Percentiles rank a stretch among this genome's conserved stretches.
Evolutionary conservation across 371 early-diverging fungal genomes (phyloP).

Genomic region (Lichtheimia ornata): DNA sequence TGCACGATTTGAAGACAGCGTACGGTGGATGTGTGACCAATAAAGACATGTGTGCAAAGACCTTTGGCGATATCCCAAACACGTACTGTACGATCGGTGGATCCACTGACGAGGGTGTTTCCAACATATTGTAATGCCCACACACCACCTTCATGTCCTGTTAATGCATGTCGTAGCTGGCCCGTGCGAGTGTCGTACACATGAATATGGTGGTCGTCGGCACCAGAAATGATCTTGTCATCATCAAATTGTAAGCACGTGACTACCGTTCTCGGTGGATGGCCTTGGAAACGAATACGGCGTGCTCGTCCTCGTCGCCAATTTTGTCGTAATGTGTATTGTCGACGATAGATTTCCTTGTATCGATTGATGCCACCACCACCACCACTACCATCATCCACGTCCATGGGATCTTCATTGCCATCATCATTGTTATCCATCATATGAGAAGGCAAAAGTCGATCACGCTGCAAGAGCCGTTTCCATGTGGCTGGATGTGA

Average conservation of each 20-base stretch:
- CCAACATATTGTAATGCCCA: constrained; percentile 95
- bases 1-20: constrained; percentile 88
- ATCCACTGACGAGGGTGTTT: constrained; percentile 93
- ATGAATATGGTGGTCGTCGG: constrained; percentile 85
- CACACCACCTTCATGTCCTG: constrained; percentile 97
- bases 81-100: constrained; percentile 95
- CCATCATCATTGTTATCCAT: neutral
- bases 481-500: constrained; percentile 68
- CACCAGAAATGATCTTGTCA: constrained; percentile 90
- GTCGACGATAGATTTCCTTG: constrained; percentile 69
- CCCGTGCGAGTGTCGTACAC: constrained; percentile 87
- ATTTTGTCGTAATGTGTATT: constrained; percentile 75
- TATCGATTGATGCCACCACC: neutral
- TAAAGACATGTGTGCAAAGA: constrained; percentile 81
- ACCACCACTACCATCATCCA: no score
- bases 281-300: constrained; percentile 78
- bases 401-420: neutral
- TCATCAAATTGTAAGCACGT: constrained; percentile 95
- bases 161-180: constrained; percentile 62
- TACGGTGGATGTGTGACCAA: constrained; percentile 96
- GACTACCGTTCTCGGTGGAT: constrained; percentile 76
- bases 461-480: constrained; percentile 48
- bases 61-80: constrained; percentile 97
- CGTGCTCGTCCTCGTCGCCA: constrained; percentile 79
- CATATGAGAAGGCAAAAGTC: constrained; percentile 28